Percentiles rank a stretch among this genome's conserved stretches.
Conservation (phyloP, 1,284 basidiomycete species). For the Caloboletus inedulis region DNA sequence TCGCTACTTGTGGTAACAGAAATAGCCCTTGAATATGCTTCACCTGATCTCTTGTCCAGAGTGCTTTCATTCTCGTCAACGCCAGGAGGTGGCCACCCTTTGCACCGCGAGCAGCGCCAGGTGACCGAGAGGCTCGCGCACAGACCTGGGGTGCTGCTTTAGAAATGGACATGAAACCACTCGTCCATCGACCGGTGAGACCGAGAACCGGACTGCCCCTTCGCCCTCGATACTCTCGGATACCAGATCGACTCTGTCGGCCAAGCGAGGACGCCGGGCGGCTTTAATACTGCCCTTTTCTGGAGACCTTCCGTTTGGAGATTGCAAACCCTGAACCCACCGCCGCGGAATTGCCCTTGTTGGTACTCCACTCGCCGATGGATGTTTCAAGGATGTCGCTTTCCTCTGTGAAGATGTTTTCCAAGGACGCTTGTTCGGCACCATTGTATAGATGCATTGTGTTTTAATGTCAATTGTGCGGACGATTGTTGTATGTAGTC, state of each 20-base stretch:
- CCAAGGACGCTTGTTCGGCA: background rate
- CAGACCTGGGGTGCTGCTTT: background rate
- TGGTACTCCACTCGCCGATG: background rate
- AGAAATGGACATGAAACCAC: slow-evolving; percentile 8
- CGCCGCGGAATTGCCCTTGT: too few species aligned
- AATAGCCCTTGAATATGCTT: background rate
- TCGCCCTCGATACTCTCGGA: slow-evolving; percentile 24
- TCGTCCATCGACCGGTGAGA: slow-evolving; percentile 4
- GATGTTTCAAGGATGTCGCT: background rate
- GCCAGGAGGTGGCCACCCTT: slow-evolving; percentile 13
- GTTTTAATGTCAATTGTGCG: background rate
- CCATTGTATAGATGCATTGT: background rate
- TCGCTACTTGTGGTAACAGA: slow-evolving; percentile 30
- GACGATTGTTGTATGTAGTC: background rate
- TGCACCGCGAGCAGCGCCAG: background rate
- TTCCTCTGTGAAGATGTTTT: background rate
- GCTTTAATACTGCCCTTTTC: slow-evolving; percentile 9
- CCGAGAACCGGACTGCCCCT: slow-evolving; percentile 1
- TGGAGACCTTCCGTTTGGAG: background rate
- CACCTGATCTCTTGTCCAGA: slow-evolving; percentile 22
- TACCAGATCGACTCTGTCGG: slow-evolving; percentile 29
- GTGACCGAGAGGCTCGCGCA: slow-evolving; percentile 1
- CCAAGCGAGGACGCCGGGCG: slow-evolving; percentile 17
- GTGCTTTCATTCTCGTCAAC: slow-evolving; percentile 23
- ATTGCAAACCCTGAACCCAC: slow-evolving; percentile 12